Percentiles rank a stretch among this genome's conserved stretches.
Conservation (phyloP, 75 land plant species). For the Larix kaempferi region DNA sequence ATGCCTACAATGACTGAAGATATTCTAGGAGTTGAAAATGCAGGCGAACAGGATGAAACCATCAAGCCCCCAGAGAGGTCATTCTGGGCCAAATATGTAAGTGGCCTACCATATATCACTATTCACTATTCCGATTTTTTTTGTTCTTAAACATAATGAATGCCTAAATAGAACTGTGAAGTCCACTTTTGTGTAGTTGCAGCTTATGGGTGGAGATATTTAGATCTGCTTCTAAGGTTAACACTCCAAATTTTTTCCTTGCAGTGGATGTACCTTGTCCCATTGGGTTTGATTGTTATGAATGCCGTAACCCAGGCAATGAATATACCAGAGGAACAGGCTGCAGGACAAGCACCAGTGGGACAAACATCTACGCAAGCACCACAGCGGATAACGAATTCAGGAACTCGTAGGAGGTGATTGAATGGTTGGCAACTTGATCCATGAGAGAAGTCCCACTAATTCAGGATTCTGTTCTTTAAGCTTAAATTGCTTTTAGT, state of each 20-base stretch:
- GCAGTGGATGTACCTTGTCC: slow-evolving; percentile 98
- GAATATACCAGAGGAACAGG: slow-evolving; percentile 78
- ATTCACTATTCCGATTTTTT: slow-evolving; percentile 1
- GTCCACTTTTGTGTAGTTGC: not conserved
- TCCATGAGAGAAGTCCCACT: no score
- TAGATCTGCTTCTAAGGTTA: not conserved
- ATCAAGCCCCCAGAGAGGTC: slow-evolving; percentile 71
- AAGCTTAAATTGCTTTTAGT: no score
- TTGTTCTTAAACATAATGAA: not conserved
- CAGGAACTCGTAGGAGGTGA: slow-evolving; percentile 60
- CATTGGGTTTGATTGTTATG: slow-evolving; percentile 86
- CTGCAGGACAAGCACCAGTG: slow-evolving; percentile 28
- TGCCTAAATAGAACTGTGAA: not conserved
- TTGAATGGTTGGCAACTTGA: not conserved
- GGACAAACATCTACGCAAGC: slow-evolving; percentile 18
- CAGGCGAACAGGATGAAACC: slow-evolving; percentile 42
- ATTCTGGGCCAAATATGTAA: slow-evolving; percentile 99
- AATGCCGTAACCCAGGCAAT: slow-evolving; percentile 87
- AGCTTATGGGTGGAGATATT: not conserved
- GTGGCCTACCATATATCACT: slow-evolving; percentile 10
- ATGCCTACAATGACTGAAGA: slow-evolving; percentile 50
- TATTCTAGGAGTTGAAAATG: slow-evolving; percentile 38
- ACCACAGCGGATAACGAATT: slow-evolving; percentile 18
- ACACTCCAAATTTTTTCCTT: slow-evolving; percentile 2
- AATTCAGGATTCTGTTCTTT: no score